These are phyloP conservation scores for Amphibolis antarctica DNA, from an alignment of 106 monocot genomes.

Conservation along the genomic window DNA sequence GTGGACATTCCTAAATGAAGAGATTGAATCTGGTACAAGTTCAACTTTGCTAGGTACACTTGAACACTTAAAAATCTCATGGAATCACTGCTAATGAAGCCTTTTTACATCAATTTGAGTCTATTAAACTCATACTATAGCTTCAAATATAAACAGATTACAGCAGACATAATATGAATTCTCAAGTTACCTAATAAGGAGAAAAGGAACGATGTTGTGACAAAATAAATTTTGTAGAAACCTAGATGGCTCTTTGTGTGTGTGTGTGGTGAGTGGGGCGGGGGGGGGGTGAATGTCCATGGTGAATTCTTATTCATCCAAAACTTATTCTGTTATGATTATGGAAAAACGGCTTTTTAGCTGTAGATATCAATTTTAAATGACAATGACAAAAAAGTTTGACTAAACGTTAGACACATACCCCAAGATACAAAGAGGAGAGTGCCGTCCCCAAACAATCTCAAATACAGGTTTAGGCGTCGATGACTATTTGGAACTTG, in stretches of 20 bases:
- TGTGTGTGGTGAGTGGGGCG: neutral
- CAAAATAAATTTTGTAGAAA: neutral
- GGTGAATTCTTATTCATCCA: too few species aligned
- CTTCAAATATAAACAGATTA: too few species aligned
- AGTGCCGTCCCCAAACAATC: too few species aligned
- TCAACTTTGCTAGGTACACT: neutral
- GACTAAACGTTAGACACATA: too few species aligned
- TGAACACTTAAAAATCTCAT: neutral
- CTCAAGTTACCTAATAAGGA: neutral
- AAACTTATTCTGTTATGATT: too few species aligned
- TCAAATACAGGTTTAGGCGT: too few species aligned
- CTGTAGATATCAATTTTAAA: neutral
- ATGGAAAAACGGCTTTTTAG: neutral
- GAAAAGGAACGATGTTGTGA: neutral
- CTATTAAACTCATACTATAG: too few species aligned
- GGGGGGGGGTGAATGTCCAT: neutral
- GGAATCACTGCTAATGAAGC: neutral
- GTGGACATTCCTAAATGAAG: neutral
- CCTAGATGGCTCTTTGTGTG: neutral
- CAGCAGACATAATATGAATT: neutral
- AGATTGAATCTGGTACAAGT: neutral
- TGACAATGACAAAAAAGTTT: too few species aligned
- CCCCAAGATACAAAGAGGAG: too few species aligned
- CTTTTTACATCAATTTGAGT: neutral
- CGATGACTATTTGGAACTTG: too few species aligned